Conservation (phyloP, 495 filamentous ascomycete species). For the Neurospora sp. region DNA sequence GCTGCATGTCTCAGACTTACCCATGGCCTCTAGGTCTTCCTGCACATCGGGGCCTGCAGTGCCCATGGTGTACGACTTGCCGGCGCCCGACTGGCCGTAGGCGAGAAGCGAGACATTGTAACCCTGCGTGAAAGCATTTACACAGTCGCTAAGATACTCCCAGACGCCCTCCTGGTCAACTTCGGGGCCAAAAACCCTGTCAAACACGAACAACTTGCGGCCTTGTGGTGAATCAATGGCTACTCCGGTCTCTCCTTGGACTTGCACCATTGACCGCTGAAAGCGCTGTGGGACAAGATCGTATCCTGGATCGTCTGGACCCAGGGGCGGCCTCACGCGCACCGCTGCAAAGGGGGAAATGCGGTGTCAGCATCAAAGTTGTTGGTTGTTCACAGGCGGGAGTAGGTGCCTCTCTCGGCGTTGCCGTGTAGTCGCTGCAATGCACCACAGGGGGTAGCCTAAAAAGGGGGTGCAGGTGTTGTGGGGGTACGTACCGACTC, state of each 20-base stretch:
- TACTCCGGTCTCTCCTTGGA: conserved; percentile 71
- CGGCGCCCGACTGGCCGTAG: conserved; percentile 98
- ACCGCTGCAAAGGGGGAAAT: conserved; percentile 50
- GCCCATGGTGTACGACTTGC: conserved; percentile 99
- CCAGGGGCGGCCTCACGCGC: conserved; percentile 83
- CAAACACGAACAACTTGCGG: conserved; percentile 90
- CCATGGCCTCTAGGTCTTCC: conserved; percentile 63
- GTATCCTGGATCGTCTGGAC: conserved; percentile 76
- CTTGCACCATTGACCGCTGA: conserved; percentile 85
- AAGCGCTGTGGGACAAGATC: conserved; percentile 94
- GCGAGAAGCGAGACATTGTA: conserved; percentile 99
- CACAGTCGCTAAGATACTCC: conserved; percentile 88
- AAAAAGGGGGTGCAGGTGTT: neutral
- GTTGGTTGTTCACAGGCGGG: conserved; percentile 9
- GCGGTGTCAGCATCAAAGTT: conserved; percentile 12
- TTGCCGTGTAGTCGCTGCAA: neutral
- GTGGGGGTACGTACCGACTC: conserved; percentile 75
- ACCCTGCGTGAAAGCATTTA: conserved; percentile 83
- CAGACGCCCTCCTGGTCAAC: conserved; percentile 83
- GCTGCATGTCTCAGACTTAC: conserved; percentile 37
- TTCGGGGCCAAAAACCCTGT: conserved; percentile 82
- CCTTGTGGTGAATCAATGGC: conserved; percentile 85
- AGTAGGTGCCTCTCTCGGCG: conserved; percentile 1
- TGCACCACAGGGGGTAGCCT: neutral
- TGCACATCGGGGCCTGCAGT: conserved; percentile 84